Base-by-base conservation (phyloP, 495 filamentous ascomycete genomes). In the Penicillium chermesinum region DNA sequence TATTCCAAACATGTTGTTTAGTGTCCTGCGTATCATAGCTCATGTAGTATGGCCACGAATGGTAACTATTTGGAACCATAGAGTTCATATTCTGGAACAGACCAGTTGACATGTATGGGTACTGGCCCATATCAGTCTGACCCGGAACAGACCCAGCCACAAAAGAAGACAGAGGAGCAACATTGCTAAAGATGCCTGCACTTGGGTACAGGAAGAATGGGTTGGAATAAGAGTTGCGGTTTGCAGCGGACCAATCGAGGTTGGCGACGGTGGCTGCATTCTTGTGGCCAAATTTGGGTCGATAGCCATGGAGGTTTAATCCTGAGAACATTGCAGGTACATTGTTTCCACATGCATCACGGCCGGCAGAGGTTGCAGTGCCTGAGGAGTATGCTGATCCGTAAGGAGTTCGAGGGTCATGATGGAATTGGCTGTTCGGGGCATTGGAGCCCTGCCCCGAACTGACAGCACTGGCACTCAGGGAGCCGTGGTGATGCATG, bases 401-500 rank as follows among this genome's bases (percentile, higher is more conserved):
- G 43, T 67, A 70, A 3, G 63, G 53, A 30, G 64, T 52, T 30
- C 61, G 67, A 40, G 59, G 46, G 15, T 61, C 54, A 33, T 48
- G 51, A 20, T 53, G 45, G 46, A 40, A 62, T 2, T 59, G 61
- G n/a, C 45, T 48, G n/a, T 44, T 44, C 52, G 61, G 59, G 12
- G 38, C 38, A 30, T 42, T 53, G 22, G 52, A 41, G 38, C 43
- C 44, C 38, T 63, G 68, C 48, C 52, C 54, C 38, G 66, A 60
- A 15, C 72, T 63, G 38, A 58, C 53, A n/a, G 66, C 48, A 62
- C 66, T 67, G 64, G 53, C 43, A 17, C 51, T 45, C 19, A 49
- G 57, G 14, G 47, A 51, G 37, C 32, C 20, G 56, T 64, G 69
- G 51, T 62, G 67, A 60, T 62, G 71, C 72, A 67, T 67, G 50